A percentile compares a stretch with the other conserved stretches of the same genome.
Conservation (phyloP, 306 rosid species). For the Trifolium dubium region DNA sequence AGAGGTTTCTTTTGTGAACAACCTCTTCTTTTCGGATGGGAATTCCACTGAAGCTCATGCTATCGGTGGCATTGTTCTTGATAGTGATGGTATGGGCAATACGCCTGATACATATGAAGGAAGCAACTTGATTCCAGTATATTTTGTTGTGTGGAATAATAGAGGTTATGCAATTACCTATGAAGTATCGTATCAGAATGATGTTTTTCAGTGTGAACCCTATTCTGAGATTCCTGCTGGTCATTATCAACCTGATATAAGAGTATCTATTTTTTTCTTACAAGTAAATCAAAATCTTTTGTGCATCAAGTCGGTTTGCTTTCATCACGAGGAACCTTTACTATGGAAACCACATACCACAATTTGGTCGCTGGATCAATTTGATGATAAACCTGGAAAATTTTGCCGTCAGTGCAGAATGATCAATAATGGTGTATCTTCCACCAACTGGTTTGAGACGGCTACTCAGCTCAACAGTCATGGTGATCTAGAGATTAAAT, state of each 20-base stretch:
- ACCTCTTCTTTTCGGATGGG: conserved; percentile 40
- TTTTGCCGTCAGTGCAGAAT: conserved; percentile 53
- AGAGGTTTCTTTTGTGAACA: conserved; percentile 62
- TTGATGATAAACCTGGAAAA: conserved; percentile 51
- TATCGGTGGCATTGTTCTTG: conserved; percentile 71
- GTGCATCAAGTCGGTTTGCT: conserved; percentile 68
- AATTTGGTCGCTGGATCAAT: conserved; percentile 56
- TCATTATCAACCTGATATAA: conserved; percentile 51
- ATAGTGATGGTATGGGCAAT: conserved; percentile 47
- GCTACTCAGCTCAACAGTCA: conserved; percentile 44
- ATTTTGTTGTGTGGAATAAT: conserved; percentile 73
- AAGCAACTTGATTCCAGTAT: conserved; percentile 38
- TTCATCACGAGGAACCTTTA: conserved; percentile 66
- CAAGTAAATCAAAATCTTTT: conserved; percentile 60
- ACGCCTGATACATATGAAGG: conserved; percentile 38
- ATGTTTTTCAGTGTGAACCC: conserved; percentile 58
- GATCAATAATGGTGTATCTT: conserved; percentile 56
- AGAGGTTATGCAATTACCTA: conserved; percentile 68
- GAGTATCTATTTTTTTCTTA: conserved; percentile 55
- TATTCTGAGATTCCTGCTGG: conserved; percentile 71
- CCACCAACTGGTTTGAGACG: conserved; percentile 56
- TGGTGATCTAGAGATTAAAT: conserved; percentile 40
- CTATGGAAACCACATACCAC: conserved; percentile 75
- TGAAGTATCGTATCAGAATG: conserved; percentile 58
- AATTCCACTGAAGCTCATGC: conserved; percentile 53